Evolutionary conservation across 306 rosid species (phyloP).

Genomic region (Vicia sativa): DNA sequence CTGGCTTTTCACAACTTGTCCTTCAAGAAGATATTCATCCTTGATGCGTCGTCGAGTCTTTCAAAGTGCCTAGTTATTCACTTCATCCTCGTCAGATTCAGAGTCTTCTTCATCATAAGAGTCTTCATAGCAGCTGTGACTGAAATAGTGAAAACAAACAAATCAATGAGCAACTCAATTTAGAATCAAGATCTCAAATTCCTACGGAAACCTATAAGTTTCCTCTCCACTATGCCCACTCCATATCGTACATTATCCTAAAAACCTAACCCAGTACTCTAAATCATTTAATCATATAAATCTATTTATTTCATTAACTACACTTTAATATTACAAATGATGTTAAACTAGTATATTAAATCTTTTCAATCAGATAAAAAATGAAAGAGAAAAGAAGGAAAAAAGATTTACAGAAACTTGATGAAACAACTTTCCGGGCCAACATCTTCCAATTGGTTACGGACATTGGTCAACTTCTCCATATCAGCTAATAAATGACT

Average conservation of each 20-base stretch:
- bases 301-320: not conserved
- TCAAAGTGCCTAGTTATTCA: not conserved
- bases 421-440: constrained; percentile 12
- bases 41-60: not conserved
- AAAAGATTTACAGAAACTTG: constrained; percentile 2
- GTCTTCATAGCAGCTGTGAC: not conserved
- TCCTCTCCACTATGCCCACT: no score
- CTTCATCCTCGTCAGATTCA: constrained; percentile 54
- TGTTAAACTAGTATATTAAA: not conserved
- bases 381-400: not conserved
- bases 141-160: not conserved
- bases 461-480: constrained; percentile 20
- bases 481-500: constrained; percentile 2
- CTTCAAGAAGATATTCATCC: not conserved
- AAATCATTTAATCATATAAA: no score
- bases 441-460: not conserved
- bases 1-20: not conserved
- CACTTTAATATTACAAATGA: not conserved
- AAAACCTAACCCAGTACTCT: no score
- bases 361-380: not conserved
- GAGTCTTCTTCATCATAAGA: constrained; percentile 36
- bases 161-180: not conserved
- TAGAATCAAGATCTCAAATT: not conserved
- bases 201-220: no score
- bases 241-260: no score